Base-by-base conservation (phyloP, 2,329 filamentous ascomycete genomes). In the Tolypocladium nubicola region DNA sequence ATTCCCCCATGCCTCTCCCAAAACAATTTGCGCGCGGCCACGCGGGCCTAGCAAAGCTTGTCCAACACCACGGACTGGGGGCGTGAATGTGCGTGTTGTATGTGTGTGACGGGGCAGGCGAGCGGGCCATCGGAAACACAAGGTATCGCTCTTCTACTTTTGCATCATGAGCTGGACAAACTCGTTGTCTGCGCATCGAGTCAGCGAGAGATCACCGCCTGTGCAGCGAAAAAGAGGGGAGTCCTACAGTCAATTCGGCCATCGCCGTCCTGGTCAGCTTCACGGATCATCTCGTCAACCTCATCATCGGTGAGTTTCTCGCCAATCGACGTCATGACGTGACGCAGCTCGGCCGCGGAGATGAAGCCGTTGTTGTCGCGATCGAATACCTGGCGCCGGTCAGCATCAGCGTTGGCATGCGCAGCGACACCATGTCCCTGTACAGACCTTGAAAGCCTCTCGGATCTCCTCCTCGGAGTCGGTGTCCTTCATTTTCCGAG, bases 101-200 rank as follows among this genome's bases (percentile, higher is more conserved):
- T 23, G 23, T 30, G 40, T 37, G 38, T 45, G 52, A 9, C 52
- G 21, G 21, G 45, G 52, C 50, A 43, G 33, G 41, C 52, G 23
- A 50, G 39, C 26, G 43, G 26, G 33, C 45, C 38, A 52, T 41
- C 30, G 33, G 43, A 40, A 52, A 30, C 13, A 33, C 39, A 49
- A 58, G 39, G 56, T 39, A 53, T 53, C 52, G 61, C 57, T 58
- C 53, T 58, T 35, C 80, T 89, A 93, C 81, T 93, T 93, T 82
- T 94, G 89, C 89, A 94, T 93, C 89, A 94, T 94, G 71, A 94
- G 86, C 78, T 94, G 89, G 67, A 94, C 89, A 71, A 94, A 94
- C 76, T 94, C 89, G 79, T 93, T 93, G 78, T 93, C 89, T 93
- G 52, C 19, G 53, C 21, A 45, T 19, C 43, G 43, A 35, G 60